Evolutionary conservation across 805 yeast species (phyloP), one percentile per base, ranked within the genome.

Genomic region (Cyberlindnera petersonii): DNA sequence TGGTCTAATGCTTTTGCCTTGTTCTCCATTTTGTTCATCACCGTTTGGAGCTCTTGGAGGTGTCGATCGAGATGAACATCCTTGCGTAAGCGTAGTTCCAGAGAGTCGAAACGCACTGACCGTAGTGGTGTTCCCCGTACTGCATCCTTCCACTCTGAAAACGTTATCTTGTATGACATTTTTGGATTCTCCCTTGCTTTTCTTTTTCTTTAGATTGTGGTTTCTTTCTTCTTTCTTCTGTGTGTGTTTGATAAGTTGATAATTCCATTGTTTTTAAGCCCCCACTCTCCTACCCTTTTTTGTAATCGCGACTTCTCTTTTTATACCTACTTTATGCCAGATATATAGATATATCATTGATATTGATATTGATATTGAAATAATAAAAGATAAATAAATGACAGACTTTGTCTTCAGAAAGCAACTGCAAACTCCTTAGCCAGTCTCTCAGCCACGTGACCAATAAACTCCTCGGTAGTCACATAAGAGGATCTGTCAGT

Each of bases 401-500:
- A 22, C 24, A n/a, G n/a, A n/a, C n/a, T n/a, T n/a, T n/a, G n/a
- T n/a, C 14, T 14, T 39, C 29, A 46, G 35, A 43, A 43, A 21
- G 42, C 33, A 15, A 35, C 28, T 10, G 35, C 40, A 15, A 20
- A 47, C 26, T 37, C 41, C 39, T 30, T 37, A 28, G 38, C 24
- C 46, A 88, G 74, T 62, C 87, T 79, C 48, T 64, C 63, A 43
- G 84, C 82, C 46, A 89, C 97, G 26, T 82, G 83, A 48, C 80
- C 85, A 52, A 89, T 78, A 65, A 87, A 89, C 65, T 87, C 96
- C 61, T 84, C 93, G 37, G 97, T 91, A 37, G 94, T 82, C 28
- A 88, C 97, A 53, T 86, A 89, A 26, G 82, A 58, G 15, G 78
- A 67, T 63, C 96, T 81, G 52, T 80, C 84, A 39, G 94, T 85